Evolutionary conservation across 352 stramenopile genomes (phyloP), one percentile per base, ranked within the genome.

Genomic region (Phytophthora rubi): DNA sequence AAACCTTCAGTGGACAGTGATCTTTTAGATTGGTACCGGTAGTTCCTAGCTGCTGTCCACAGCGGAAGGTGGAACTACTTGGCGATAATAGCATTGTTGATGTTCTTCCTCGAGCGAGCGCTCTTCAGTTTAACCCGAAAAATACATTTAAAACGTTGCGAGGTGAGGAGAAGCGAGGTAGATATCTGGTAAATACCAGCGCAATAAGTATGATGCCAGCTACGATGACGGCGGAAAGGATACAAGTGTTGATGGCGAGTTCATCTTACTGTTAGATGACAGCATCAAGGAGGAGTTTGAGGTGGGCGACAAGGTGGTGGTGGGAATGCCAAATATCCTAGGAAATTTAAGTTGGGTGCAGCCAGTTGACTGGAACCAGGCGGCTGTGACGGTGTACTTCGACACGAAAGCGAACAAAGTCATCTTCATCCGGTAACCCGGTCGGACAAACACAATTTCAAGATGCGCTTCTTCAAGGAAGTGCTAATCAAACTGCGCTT

Each of bases 311-410:
- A 30, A 30, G 3, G 26, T 30, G 26, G 26, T 30, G 26, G 26
- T 30, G 4, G 26, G 0, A 30, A 30, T 30, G 26, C 26, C 26
- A 30, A 30, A 30, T 30, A 30, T 30, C 26, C 2, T 30, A 57
- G 61, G 53, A 59, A 23, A 79, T 49, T 16, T 26, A 32, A 68
- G 42, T 33, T 79, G 67, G 67, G 57, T 79, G 51, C 57, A 79
- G 54, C 71, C 67, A 18, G 49, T 52, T 39, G 61, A 37, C 51
- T 69, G 71, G 71, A 71, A 66, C 16, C 66, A 75, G 72, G 71
- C 58, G 62, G 67, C 16, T 73, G 70, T 54, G 71, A 75, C 65
- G 9, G 57, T 79, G 32, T 57, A 79, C 37, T 79, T 79, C 52
- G 33, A 42, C 13, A 39, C 72, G 3, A 37, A 49, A 56, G 58